A percentile compares a stretch with the other conserved stretches of the same genome.
phyloP scores from a whole-genome alignment of 2,329 filamentous ascomycete genomes.

The Ceratocystis lukuohia region DNA sequence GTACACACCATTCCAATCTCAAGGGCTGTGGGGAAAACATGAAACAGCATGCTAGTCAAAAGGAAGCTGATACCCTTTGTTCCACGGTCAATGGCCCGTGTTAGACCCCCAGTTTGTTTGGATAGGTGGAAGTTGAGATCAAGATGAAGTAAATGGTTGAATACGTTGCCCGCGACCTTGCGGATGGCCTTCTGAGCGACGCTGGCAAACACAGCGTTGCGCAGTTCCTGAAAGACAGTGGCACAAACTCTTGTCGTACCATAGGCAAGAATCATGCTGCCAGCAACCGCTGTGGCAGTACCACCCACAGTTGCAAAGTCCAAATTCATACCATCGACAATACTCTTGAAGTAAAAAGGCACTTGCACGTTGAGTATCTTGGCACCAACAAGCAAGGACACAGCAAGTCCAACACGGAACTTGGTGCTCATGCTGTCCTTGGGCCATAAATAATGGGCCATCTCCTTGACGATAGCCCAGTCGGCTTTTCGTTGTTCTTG shows the following conservation, averaged over 20 bases:
- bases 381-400: conserved; percentile 70
- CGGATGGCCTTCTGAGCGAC: conserved; percentile 96
- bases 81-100: conserved; percentile 84
- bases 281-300: conserved; percentile 76
- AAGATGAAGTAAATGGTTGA: conserved; percentile 73
- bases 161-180: conserved; percentile 80
- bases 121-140: conserved; percentile 90
- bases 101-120: conserved; percentile 88
- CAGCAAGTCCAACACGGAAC: conserved; percentile 70
- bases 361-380: conserved; percentile 97
- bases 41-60: conserved; percentile 95
- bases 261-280: conserved; percentile 87
- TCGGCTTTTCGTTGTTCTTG: conserved; percentile 92
- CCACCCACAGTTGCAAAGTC: conserved; percentile 79
- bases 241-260: conserved; percentile 79
- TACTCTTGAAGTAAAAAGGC: conserved; percentile 97
- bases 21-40: conserved; percentile 81
- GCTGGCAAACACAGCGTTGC: conserved; percentile 92
- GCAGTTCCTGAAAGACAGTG: conserved; percentile 79
- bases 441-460: conserved; percentile 92
- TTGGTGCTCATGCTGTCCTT: conserved; percentile 64
- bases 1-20: conserved; percentile 94
- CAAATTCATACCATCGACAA: conserved; percentile 95
- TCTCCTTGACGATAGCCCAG: conserved; percentile 97
- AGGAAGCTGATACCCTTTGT: conserved; percentile 98